A percentile compares a stretch with the other conserved stretches of the same genome.
phyloP scores from a whole-genome alignment of 306 rosid genomes.

The Lathyrus aphaca region DNA sequence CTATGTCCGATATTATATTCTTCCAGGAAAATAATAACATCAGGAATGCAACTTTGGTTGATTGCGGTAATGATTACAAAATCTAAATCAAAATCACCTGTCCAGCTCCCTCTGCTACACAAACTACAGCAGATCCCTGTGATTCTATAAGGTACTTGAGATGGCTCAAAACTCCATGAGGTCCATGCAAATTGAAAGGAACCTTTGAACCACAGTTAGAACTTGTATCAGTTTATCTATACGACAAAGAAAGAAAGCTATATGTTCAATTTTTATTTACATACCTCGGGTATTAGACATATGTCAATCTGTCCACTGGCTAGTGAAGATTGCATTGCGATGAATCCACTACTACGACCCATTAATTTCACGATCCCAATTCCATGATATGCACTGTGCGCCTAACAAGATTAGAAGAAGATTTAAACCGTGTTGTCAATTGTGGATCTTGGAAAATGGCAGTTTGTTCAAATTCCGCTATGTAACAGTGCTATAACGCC shows the following conservation, averaged over 20 bases:
- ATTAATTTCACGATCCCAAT: conserved; percentile 90
- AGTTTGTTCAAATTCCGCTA: not conserved
- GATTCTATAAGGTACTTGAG: conserved; percentile 84
- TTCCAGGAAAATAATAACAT: not conserved
- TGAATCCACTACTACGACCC: conserved; percentile 99
- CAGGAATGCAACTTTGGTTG: not conserved
- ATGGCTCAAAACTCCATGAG: conserved; percentile 83
- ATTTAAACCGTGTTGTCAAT: not conserved
- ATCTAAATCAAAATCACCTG: conserved; percentile 69
- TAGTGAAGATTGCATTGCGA: conserved; percentile 95
- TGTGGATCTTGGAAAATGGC: not conserved
- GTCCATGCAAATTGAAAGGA: conserved; percentile 80
- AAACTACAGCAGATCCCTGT: conserved; percentile 92
- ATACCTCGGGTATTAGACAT: conserved; percentile 95
- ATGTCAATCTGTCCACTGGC: conserved; percentile 97
- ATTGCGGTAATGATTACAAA: conserved; percentile 1
- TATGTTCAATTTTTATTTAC: conserved; percentile 14
- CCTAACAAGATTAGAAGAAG: conserved; percentile 55
- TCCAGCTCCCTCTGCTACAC: conserved; percentile 98
- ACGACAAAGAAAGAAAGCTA: conserved; percentile 25
- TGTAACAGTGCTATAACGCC: not conserved
- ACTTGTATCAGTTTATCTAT: conserved; percentile 33
- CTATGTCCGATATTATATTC: conserved; percentile 1
- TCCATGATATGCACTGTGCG: conserved; percentile 98
- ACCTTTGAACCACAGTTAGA: conserved; percentile 56